Evolutionary conservation across 2,329 filamentous ascomycete species (phyloP).

Genomic region (Colletotrichum noveboracense): DNA sequence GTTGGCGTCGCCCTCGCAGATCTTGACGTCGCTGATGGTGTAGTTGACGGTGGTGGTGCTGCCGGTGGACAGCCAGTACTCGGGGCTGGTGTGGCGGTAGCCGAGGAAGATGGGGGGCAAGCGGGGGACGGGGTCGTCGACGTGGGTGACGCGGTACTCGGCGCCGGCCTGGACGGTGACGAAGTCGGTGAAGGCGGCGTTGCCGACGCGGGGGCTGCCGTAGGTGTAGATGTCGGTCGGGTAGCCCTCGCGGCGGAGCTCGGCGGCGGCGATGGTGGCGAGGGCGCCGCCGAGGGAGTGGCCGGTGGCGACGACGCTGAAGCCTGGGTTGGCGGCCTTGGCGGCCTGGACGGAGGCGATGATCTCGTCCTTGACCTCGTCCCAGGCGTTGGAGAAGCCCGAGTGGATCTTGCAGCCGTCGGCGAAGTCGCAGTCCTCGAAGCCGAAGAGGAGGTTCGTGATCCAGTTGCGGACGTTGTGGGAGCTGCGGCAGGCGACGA

Average conservation of each 20-base stretch:
- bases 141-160: constrained; percentile 71
- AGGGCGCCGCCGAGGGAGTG: constrained; percentile 74
- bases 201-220: constrained; percentile 70
- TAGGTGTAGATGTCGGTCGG: constrained; percentile 67
- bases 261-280: constrained; percentile 62
- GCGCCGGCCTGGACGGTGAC: constrained; percentile 56
- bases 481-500: constrained; percentile 66
- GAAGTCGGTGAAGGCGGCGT: constrained; percentile 57
- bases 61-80: constrained; percentile 65
- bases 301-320: constrained; percentile 63
- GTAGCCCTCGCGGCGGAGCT: constrained; percentile 55
- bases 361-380: constrained; percentile 51
- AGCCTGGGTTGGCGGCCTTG: constrained; percentile 51
- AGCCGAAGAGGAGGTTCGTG: constrained; percentile 49
- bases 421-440: constrained; percentile 39
- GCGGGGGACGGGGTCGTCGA: constrained; percentile 69
- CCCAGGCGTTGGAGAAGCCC: constrained; percentile 67
- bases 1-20: constrained; percentile 55
- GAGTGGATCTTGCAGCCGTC: constrained; percentile 55
- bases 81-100: constrained; percentile 71
- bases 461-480: constrained; percentile 66
- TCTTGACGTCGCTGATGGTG: constrained; percentile 41
- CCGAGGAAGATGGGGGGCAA: constrained; percentile 66
- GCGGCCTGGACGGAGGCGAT: constrained; percentile 49
- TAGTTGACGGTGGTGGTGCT: constrained; percentile 38